These are phyloP conservation scores for Globisporangium uncinulatum DNA, from an alignment of 352 stramenopile species.

Conservation along the genomic window DNA sequence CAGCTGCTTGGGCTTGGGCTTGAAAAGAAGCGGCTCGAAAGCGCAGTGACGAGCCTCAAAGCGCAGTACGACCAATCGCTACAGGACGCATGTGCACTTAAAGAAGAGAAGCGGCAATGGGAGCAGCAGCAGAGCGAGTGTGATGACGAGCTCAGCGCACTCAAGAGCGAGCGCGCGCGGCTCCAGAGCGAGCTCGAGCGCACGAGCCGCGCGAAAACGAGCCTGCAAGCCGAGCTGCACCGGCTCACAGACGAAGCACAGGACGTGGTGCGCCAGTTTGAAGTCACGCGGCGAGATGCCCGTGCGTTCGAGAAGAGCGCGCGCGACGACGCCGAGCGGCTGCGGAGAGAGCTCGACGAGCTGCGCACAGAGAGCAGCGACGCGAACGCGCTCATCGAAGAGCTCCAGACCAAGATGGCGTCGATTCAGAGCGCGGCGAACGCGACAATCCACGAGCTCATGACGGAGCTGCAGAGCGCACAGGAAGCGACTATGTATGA, in stretches of 20 bases:
- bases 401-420: conserved; percentile 61
- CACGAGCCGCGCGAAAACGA: conserved; percentile 29
- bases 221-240: conserved; percentile 50
- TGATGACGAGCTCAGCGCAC: conserved; percentile 22
- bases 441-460: conserved; percentile 72
- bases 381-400: conserved; percentile 29
- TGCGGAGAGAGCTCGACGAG: conserved; percentile 48
- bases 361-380: conserved; percentile 34
- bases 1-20: conserved; percentile 23
- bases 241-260: conserved; percentile 46
- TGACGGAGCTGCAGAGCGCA: conserved; percentile 47
- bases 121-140: conserved; percentile 21
- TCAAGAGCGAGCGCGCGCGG: conserved; percentile 19
- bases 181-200: conserved; percentile 43
- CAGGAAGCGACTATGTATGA: conserved; percentile 55
- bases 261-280: conserved; percentile 50
- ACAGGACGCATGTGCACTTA: conserved; percentile 21
- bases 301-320: conserved; percentile 35
- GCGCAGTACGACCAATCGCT: conserved; percentile 25
- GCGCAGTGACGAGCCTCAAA: conserved; percentile 17
- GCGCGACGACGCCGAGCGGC: conserved; percentile 30
- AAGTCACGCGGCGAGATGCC: conserved; percentile 54
- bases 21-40: conserved; percentile 37
- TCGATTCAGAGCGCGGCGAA: conserved; percentile 72
- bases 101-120: conserved; percentile 28